A percentile compares a stretch with the other conserved stretches of the same genome.
These are phyloP conservation scores for Aspergillus sp. DNA, from an alignment of 2,329 filamentous ascomycete genomes.

Conservation along the genomic window DNA sequence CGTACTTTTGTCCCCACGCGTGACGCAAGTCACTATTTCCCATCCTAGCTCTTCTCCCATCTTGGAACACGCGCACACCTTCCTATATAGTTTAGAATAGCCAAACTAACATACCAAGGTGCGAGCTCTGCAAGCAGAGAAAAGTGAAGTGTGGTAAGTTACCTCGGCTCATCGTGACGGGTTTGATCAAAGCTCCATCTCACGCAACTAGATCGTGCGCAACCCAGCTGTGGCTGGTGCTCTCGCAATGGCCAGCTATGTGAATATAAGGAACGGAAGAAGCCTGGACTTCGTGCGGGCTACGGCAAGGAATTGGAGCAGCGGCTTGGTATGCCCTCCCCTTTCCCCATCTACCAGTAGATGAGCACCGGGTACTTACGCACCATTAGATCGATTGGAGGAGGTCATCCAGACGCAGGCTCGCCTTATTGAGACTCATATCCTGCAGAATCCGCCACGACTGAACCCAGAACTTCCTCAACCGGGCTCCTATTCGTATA, in stretches of 20 bases:
- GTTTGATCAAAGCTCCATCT: background rate
- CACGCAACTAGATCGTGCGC: constrained; percentile 45
- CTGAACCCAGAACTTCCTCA: constrained; percentile 25
- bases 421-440: constrained; percentile 62
- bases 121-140: constrained; percentile 45
- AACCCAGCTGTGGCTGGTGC: constrained; percentile 70
- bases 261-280: constrained; percentile 70
- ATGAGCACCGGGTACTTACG: background rate
- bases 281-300: constrained; percentile 63
- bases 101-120: constrained; percentile 31
- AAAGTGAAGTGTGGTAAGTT: constrained; percentile 47
- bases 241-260: constrained; percentile 64
- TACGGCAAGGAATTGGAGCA: constrained; percentile 74
- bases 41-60: background rate
- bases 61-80: background rate
- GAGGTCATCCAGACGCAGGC: constrained; percentile 65
- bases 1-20: background rate
- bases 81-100: background rate
- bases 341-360: background rate
- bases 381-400: constrained; percentile 60
- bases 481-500: constrained; percentile 29
- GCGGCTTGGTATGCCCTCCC: constrained; percentile 49
- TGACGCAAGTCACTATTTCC: background rate
- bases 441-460: constrained; percentile 39
- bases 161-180: background rate